Evolutionary conservation across 2,329 filamentous ascomycete genomes (phyloP), one percentile per base, ranked within the genome.

Genomic region (Phyllosticta capitalensis): DNA sequence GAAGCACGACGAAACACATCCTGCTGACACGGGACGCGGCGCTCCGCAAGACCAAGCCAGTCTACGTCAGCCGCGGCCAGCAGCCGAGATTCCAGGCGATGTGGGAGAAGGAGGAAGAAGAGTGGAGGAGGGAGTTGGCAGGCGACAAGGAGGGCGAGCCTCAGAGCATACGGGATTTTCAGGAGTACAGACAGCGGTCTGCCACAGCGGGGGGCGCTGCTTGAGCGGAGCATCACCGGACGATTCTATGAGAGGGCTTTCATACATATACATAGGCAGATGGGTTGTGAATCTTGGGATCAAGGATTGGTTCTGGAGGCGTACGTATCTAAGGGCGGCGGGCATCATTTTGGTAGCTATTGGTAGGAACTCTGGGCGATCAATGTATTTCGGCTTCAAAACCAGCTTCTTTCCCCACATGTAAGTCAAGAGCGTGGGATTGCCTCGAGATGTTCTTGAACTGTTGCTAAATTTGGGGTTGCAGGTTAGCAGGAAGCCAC

Each of bases 1-100:
- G 76, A 2, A 73, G 71, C 21, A 71, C 69, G 5, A 71, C 76
- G 33, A 76, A 75, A 63, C 74, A 77, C 60, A 73, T 79, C 9
- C 70, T 79, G 22, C 67, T 80, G 55, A 79, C 73, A 2, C 73
- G 75, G 62, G 74, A 71, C 12, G 77, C 75, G 22, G 77, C 77
- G 45, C 69, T 73, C 58, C 67, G 75, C 61, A 75, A 75, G 64
- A 63, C 61, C 7, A 70, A 69, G 14, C 73, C 75, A 14, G 63
- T 77, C 6, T 78, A 75, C 63, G 76, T 79, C 63, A 69, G 69
- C 19, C 67, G 76, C 58, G 76, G 75, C 1, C 73, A 77, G 61
- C 65, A 68, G 17, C 70, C 71, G 56, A 67, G 67, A 10, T 78
- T 79, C 61, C 66, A 72, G 52, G 67, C 67, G 9, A 66, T 74